These are phyloP conservation scores for Aspergillus baeticus DNA, from an alignment of 495 filamentous ascomycete species.

Conservation along the genomic window DNA sequence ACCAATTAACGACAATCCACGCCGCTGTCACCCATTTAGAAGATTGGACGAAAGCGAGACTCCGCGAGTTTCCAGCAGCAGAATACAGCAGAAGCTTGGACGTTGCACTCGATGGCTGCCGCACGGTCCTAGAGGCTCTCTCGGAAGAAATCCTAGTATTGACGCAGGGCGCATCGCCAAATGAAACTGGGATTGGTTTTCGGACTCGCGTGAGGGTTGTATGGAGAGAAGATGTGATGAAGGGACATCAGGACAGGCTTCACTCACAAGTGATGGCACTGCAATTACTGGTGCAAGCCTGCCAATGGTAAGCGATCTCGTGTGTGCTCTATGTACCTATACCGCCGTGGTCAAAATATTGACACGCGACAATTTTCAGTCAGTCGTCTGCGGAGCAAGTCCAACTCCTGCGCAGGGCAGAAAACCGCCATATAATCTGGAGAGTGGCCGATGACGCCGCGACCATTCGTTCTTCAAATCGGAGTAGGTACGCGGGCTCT, in stretches of 20 bases:
- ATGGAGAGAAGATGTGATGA: constrained; percentile 47
- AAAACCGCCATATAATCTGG: constrained; percentile 39
- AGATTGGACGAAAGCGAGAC: constrained; percentile 35
- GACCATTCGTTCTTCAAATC: constrained; percentile 31
- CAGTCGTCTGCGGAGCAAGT: constrained; percentile 34
- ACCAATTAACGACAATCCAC: constrained; percentile 39
- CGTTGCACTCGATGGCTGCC: constrained; percentile 41
- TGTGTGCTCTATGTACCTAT: background rate
- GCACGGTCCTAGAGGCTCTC: constrained; percentile 38
- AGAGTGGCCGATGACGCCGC: constrained; percentile 41
- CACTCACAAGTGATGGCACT: constrained; percentile 41
- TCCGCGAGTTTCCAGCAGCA: constrained; percentile 22
- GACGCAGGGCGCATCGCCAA: constrained; percentile 19
- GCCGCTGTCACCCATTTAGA: constrained; percentile 41
- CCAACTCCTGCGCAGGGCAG: constrained; percentile 31
- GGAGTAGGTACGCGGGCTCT: constrained; percentile 24
- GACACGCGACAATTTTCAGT: constrained; percentile 15
- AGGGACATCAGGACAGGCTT: constrained; percentile 38
- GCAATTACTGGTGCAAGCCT: constrained; percentile 45
- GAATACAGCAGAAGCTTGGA: constrained; percentile 35
- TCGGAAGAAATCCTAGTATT: constrained; percentile 38
- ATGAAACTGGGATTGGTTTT: constrained; percentile 19
- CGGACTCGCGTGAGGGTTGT: constrained; percentile 26
- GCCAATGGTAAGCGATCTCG: constrained; percentile 36
- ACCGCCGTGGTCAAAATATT: background rate